A percentile compares a stretch with the other conserved stretches of the same genome.
Evolutionary conservation across 768 basidiomycete genomes (phyloP).

Genomic region (Naganishia onofrii): DNA sequence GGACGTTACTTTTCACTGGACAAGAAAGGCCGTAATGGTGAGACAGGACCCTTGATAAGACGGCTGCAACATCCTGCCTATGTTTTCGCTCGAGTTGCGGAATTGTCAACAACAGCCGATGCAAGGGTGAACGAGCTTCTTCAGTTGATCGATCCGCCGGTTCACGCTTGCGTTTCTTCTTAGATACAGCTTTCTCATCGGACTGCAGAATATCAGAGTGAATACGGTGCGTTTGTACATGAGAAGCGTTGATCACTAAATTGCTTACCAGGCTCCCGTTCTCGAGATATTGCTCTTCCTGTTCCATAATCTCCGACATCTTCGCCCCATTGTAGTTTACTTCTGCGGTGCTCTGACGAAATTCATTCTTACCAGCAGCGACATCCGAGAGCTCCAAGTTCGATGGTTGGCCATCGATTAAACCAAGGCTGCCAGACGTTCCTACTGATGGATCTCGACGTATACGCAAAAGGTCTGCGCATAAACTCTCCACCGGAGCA

Average conservation of each 20-base stretch:
- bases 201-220: not conserved
- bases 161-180: constrained; percentile 2
- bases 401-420: no score
- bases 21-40: not conserved
- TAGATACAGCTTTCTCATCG: not conserved
- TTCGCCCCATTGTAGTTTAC: not conserved
- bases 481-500: not conserved
- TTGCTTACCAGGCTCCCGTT: not conserved
- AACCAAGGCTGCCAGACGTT: not conserved
- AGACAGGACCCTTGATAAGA: not conserved
- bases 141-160: not conserved
- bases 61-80: not conserved
- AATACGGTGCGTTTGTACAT: not conserved
- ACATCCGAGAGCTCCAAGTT: not conserved
- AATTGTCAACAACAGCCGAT: not conserved
- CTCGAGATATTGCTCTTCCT: not conserved
- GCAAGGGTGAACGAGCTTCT: not conserved
- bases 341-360: not conserved
- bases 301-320: not conserved
- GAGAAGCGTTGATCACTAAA: not conserved
- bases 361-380: not conserved
- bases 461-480: constrained; percentile 6
- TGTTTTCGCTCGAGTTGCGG: constrained; percentile 20
- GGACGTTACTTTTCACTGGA: not conserved
- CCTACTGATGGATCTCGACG: not conserved